These are phyloP conservation scores for Colletotrichum orchidophilum DNA, from an alignment of 2,329 filamentous ascomycete species.

Conservation along the genomic window DNA sequence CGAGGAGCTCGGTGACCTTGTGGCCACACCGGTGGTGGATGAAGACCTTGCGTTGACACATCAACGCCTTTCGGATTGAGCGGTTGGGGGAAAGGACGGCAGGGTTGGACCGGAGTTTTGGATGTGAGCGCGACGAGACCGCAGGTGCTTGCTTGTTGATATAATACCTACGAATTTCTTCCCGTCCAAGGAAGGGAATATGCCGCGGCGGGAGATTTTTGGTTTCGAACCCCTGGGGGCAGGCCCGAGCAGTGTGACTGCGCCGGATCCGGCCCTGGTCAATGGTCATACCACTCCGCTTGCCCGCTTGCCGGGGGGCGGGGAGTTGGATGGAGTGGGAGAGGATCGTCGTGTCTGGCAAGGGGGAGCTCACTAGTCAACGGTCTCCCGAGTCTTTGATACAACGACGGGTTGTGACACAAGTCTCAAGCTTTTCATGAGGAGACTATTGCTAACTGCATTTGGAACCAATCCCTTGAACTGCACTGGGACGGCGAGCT, in stretches of 20 bases:
- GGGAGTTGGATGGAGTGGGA: neutral
- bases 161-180: neutral
- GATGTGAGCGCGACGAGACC: too few relatives aligned
- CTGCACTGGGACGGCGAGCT: too few relatives aligned
- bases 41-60: constrained; percentile 43
- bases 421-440: neutral
- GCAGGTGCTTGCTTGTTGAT: neutral
- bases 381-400: neutral
- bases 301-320: neutral
- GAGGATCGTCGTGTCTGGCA: neutral
- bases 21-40: constrained; percentile 45
- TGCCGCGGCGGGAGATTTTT: neutral
- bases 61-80: constrained; percentile 3
- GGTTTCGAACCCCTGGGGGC: neutral
- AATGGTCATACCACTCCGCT: too few relatives aligned
- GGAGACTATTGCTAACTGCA: neutral
- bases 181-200: neutral
- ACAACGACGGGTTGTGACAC: neutral
- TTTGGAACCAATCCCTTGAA: neutral
- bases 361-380: neutral
- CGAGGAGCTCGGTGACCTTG: constrained; percentile 41
- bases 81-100: neutral
- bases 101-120: neutral
- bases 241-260: neutral
- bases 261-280: neutral